Conservation (phyloP, 768 basidiomycete genomes). For the Mycena pura region DNA sequence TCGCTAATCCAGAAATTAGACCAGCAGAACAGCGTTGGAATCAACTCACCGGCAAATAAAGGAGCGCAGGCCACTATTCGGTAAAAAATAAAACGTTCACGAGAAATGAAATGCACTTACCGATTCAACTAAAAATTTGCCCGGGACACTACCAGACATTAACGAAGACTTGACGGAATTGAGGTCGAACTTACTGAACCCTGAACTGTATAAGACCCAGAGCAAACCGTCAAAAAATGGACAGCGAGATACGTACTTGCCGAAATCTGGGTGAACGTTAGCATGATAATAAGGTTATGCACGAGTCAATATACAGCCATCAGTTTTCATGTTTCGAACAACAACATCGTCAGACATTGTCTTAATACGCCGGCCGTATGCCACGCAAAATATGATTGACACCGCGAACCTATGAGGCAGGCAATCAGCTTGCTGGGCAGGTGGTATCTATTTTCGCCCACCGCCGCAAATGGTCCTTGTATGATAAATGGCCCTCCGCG, state of each 20-base stretch:
- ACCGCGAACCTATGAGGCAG: neutral
- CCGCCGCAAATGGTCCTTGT: slow-evolving; percentile 6
- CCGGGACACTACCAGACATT: neutral
- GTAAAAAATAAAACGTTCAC: neutral
- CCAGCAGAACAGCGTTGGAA: neutral
- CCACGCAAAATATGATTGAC: neutral
- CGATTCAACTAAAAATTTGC: slow-evolving; percentile 6
- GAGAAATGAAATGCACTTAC: neutral
- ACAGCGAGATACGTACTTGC: neutral
- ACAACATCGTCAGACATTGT: neutral
- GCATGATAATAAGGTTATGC: no score
- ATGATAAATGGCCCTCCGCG: neutral
- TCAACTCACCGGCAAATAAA: slow-evolving; percentile 5
- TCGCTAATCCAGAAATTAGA: slow-evolving; percentile 16
- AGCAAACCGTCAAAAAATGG: neutral
- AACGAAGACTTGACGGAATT: neutral
- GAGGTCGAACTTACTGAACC: neutral
- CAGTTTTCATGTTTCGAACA: neutral
- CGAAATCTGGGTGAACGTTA: neutral
- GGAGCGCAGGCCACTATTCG: slow-evolving; percentile 1
- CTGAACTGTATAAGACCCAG: neutral
- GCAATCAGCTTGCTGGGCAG: no score
- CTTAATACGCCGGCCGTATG: neutral
- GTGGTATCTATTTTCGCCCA: neutral
- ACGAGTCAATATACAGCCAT: slow-evolving; percentile 5